Evolutionary conservation across 1,284 basidiomycete species (phyloP), one percentile per base, ranked within the genome.

Genomic region (Marasmius sp.): DNA sequence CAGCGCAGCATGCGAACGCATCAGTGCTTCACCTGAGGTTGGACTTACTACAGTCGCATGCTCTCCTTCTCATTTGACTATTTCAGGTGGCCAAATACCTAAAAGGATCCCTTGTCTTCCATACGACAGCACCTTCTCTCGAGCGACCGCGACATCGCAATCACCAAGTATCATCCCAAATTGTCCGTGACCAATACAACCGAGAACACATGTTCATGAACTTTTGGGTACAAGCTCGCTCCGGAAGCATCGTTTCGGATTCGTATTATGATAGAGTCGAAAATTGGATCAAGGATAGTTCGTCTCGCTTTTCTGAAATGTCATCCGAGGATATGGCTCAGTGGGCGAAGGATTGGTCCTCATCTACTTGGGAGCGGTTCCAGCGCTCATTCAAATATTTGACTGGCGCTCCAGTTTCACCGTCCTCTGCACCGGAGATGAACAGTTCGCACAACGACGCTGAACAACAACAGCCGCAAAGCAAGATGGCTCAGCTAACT

Each of bases 1-100:
- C 72, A 86, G 86, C 47, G 87, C 94, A 66, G 93, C 94, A 12
- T 95, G 94, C 72, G 89, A 95, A 64, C 84, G 87, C 61, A 92
- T 97, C 64, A 87, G 91, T 68, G 79, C 82, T 8, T 95, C 92
- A 33, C 76, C 85, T 50, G 83, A 81, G 74, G 93, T 94, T 63
- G 58, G 79, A 69, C 16, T 33, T 47, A 53, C 34, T 36, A 41
- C 58, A 39, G 27, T 16, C 41, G 55, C 27, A 57, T 49, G 37
- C 57, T 38, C 50, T 64, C 62, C 16, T 39, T 55, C 65, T 62
- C 54, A 69, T 60, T 41, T 57, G 38, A 43, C 58, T 58, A 37
- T 52, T 52, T 37, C 70, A 93, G 89, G 80, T 93, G 51, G 76
- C 82, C 55, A 84, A 82, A 73, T 85, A 88, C 69, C 79, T 93